Percentiles rank a stretch among this genome's conserved stretches.
phyloP scores from a whole-genome alignment of 2,329 filamentous ascomycete genomes.

The Tolypocladium tundrense region DNA sequence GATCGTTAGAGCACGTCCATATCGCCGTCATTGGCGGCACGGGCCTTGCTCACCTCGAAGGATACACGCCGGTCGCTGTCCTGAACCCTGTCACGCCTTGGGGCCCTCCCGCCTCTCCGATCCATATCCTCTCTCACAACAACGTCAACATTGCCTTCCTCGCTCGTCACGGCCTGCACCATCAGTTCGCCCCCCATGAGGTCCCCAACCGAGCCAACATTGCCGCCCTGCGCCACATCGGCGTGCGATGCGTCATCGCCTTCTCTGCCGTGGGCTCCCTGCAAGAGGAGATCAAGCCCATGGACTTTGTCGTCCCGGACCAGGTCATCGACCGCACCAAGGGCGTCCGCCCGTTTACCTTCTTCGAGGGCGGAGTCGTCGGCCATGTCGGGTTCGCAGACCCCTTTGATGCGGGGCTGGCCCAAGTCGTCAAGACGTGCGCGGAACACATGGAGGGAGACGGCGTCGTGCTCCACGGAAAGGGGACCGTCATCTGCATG shows the following conservation, averaged over 20 bases:
- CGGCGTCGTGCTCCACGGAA: slow-evolving; percentile 73
- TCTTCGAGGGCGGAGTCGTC: slow-evolving; percentile 87
- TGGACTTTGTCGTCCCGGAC: slow-evolving; percentile 94
- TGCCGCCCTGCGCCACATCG: slow-evolving; percentile 84
- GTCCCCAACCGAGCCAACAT: slow-evolving; percentile 95
- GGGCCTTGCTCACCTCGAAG: slow-evolving; percentile 76
- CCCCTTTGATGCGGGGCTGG: slow-evolving; percentile 76
- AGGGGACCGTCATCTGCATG: slow-evolving; percentile 86
- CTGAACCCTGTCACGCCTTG: slow-evolving; percentile 76
- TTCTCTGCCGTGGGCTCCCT: slow-evolving; percentile 92
- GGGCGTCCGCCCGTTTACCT: slow-evolving; percentile 87
- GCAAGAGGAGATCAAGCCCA: slow-evolving; percentile 84
- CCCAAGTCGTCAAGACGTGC: slow-evolving; percentile 66
- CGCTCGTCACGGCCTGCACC: slow-evolving; percentile 80
- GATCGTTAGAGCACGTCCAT: slow-evolving; percentile 50
- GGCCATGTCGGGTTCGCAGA: slow-evolving; percentile 94
- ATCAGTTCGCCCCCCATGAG: slow-evolving; percentile 87
- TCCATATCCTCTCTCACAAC: slow-evolving; percentile 81
- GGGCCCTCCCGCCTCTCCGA: slow-evolving; percentile 66
- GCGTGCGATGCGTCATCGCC: slow-evolving; percentile 83
- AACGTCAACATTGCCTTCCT: slow-evolving; percentile 83
- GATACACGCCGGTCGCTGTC: slow-evolving; percentile 74
- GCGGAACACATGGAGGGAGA: slow-evolving; percentile 70
- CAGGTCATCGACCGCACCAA: slow-evolving; percentile 97
- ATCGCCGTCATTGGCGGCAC: slow-evolving; percentile 93